Conservation (phyloP, 192 early-diverging fungal genomes). For the Gonapodya sp. region DNA sequence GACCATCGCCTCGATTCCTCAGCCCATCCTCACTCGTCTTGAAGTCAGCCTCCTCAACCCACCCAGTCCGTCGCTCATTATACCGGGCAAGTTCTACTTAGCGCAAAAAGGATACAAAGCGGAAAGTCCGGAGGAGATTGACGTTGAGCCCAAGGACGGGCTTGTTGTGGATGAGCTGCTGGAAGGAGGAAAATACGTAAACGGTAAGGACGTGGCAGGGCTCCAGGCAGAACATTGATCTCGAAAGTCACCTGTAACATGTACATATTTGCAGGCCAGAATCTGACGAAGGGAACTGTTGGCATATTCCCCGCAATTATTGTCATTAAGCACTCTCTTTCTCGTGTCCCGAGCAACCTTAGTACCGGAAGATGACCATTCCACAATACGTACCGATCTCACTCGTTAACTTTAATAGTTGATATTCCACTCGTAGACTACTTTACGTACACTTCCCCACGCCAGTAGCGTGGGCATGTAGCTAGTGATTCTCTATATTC, state of each 20-base stretch:
- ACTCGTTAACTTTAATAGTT: no score
- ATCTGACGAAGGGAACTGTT: background rate
- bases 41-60: background rate
- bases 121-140: background rate
- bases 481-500: no score
- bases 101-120: background rate
- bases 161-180: background rate
- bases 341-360: background rate
- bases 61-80: background rate
- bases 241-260: no score
- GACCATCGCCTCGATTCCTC: background rate
- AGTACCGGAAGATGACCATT: no score
- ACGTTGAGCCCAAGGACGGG: background rate
- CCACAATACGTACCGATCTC: no score
- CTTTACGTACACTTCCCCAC: no score
- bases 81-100: background rate
- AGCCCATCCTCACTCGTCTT: background rate
- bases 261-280: background rate
- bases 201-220: background rate
- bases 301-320: background rate
- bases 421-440: no score
- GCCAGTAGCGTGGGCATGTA: no score
- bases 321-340: background rate
- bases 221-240: no score
- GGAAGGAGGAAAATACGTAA: background rate